Base-by-base conservation (phyloP, 768 basidiomycete genomes). In the Collybia mongolica region DNA sequence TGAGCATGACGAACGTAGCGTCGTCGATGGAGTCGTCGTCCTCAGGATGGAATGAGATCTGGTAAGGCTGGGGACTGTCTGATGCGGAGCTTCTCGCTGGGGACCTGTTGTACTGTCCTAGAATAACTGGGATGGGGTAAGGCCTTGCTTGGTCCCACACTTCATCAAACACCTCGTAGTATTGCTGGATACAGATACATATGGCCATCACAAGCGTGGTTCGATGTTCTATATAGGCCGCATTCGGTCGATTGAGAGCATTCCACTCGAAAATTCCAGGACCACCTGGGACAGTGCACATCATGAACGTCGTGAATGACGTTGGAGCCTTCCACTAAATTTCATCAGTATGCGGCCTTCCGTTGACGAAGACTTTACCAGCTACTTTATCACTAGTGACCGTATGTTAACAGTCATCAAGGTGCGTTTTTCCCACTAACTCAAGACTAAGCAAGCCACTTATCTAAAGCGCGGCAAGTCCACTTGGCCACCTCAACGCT, bases 161-260 rank as follows among this genome's bases (percentile, higher is more conserved):
- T 57, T 93, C 91, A 61, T 92, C 90, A 57, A 93, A 93, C 24
- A 93, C 72, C 62, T 93, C 91, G 63, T 86, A 92, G 63, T 93
- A 93, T 37, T 81, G 81, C 58, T 87, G 79, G 44, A 93, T 91
- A 64, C 88, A 93, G 38, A 90, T 68, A 61, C 84, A 84, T 65
- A 92, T 73, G 38, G 93, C 71, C 54, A 74, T 72, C 2, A 89
- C 90, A 0, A 93, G 72, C 0, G 89, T 90, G 7, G 82, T 82
- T 55, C 3, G 54, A 52, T 23, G 56, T 5, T 18, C 17, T 20
- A 36, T 5, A 44, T 46, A 24, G 39, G 23, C 11, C 46, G 39
- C 32, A 32, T 32, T 32, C 3, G 32, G 32, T 32, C 44, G 48
- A 35, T 50, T 36, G 44, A 55, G 55, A 14, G 62, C 57, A 23